Evolutionary conservation across 2,329 filamentous ascomycete genomes (phyloP), one percentile per base, ranked within the genome.

Genomic region (Xylariaceae sp.): DNA sequence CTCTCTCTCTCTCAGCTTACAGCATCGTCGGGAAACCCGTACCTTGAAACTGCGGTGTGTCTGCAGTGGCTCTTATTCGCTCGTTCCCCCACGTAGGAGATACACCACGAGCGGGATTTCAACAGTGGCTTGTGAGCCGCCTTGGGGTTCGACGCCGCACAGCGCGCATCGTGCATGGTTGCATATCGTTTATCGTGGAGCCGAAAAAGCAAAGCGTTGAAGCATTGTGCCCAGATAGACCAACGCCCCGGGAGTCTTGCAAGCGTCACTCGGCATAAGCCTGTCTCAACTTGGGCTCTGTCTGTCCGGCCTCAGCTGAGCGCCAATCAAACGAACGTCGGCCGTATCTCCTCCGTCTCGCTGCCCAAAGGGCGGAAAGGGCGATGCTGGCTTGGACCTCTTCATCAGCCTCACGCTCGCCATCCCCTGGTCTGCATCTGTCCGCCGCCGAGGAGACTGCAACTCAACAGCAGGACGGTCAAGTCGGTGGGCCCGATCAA

Each of bases 361-460:
- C n/a, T n/a, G n/a, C n/a, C n/a, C n/a, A n/a, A n/a, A n/a, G n/a
- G n/a, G n/a, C n/a, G n/a, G n/a, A n/a, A n/a, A n/a, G n/a, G n/a
- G n/a, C n/a, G 36, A 50, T 50, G 47, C 44, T 44, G 23, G n/a
- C 42, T 21, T 35, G 24, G 21, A 49, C 47, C 44, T 50, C 50
- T 39, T 49, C 52, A 43, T 43, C 41, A 32, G n/a, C n/a, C n/a
- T n/a, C n/a, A n/a, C 35, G 40, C 41, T 52, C 54, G 43, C 41
- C 53, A 41, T 46, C 50, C 31, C 40, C 50, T 12, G 38, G 48
- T 40, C 47, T 49, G 40, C 48, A 50, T 23, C 45, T 40, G 42
- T 48, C 51, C 41, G 35, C 44, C 36, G 43, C 36, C 38, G 48
- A 52, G 40, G 47, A 51, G 47, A 46, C 51, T 52, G 48, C 40